Evolutionary conservation across 164 flowering plant genomes (phyloP).

Genomic region (grape (Vitis vinifera)): ASM3070453v1 NC_081818.1:22046001-22046500

Average conservation of each 20-base stretch:
- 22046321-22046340: slow-evolving; percentile 22
- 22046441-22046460: slow-evolving; percentile 9
- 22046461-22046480: background rate
- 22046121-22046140: slow-evolving; percentile 6
- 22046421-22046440: background rate
- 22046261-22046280: slow-evolving; percentile 27
- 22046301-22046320: slow-evolving; percentile 47
- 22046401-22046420: background rate
- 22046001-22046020: slow-evolving; percentile 58
- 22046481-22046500: background rate
- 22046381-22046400: background rate
- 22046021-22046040: slow-evolving; percentile 55
- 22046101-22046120: slow-evolving; percentile 1
- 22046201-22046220: background rate
- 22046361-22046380: background rate
- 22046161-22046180: slow-evolving; percentile 8
- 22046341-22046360: slow-evolving; percentile 2
- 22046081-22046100: background rate
- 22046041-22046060: slow-evolving; percentile 36
- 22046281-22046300: slow-evolving; percentile 49
- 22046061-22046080: slow-evolving; percentile 26
- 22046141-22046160: no score
- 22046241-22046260: background rate
- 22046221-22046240: slow-evolving; percentile 7
- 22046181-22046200: background rate